phyloP scores from a whole-genome alignment of 148 eudicot genomes.

The Amaranthus hypochondriacus region DNA sequence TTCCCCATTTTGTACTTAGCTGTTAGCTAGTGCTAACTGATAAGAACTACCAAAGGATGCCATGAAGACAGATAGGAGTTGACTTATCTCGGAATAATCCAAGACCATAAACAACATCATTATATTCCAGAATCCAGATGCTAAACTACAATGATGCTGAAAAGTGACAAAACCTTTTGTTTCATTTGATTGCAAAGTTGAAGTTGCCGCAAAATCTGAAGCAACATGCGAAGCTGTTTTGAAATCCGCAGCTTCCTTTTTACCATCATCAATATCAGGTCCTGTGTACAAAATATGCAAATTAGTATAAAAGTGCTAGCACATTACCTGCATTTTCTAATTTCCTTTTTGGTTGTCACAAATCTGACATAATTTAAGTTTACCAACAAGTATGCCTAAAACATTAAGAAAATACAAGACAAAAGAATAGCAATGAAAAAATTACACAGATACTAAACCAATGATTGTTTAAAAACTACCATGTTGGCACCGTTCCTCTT shows the following conservation, averaged over 20 bases:
- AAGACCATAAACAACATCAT: not conserved
- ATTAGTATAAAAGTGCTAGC: not conserved
- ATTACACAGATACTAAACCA: not conserved
- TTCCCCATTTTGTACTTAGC: no score
- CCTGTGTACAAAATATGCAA: not conserved
- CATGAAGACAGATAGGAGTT: no score
- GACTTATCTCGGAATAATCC: not conserved
- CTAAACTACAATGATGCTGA: not conserved
- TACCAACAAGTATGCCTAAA: not conserved
- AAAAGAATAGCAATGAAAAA: not conserved
- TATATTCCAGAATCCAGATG: not conserved
- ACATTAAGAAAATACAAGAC: not conserved
- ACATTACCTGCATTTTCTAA: not conserved
- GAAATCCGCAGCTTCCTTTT: not conserved
- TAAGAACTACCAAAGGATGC: no score
- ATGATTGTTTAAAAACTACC: not conserved
- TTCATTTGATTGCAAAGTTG: not conserved
- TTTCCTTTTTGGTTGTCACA: no score
- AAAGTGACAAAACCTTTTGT: not conserved
- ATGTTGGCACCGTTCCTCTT: not conserved
- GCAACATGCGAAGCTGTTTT: not conserved
- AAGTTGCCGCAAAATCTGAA: not conserved
- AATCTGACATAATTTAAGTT: no score
- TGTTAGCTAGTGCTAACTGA: no score
- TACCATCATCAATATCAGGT: not conserved